Evolutionary conservation across 2,329 filamentous ascomycete species (phyloP).

Genomic region (Colletotrichum tropicale): DNA sequence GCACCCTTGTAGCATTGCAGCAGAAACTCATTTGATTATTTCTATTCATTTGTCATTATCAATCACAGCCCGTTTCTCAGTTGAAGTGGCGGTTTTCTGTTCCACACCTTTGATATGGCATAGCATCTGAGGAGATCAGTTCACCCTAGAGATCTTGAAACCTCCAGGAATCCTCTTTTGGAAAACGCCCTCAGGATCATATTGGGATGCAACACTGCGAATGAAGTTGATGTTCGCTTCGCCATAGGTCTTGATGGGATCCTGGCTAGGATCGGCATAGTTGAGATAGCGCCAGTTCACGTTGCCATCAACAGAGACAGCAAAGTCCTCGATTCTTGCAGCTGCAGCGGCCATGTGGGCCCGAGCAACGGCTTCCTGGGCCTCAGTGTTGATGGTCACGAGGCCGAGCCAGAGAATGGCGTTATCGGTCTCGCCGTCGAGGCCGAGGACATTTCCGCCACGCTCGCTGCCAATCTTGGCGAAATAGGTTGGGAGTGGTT

Average conservation of each 20-base stretch:
- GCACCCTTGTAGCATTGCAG: too few species aligned
- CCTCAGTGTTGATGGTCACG: not conserved
- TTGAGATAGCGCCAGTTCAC: conserved; percentile 51
- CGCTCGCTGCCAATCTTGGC: conserved; percentile 31
- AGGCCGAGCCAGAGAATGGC: not conserved
- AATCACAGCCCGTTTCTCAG: too few species aligned
- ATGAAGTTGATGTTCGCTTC: conserved; percentile 33
- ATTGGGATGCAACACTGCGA: conserved; percentile 29
- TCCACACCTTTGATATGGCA: accelerated
- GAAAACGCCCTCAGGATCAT: conserved; percentile 36
- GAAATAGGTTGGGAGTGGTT: conserved; percentile 40
- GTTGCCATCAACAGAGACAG: conserved; percentile 2
- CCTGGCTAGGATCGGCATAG: conserved; percentile 41
- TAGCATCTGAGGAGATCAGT: not conserved
- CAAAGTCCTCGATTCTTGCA: conserved; percentile 9
- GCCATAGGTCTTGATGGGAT: conserved; percentile 40
- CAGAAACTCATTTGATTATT: not conserved
- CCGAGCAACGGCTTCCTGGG: not conserved
- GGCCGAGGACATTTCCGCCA: conserved; percentile 45
- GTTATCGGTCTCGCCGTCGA: conserved; percentile 24
- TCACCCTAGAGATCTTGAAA: conserved; percentile 18
- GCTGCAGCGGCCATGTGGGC: not conserved
- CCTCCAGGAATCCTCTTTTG: conserved; percentile 28
- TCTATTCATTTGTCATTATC: not conserved
- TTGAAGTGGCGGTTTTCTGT: too few species aligned